Percentiles rank a stretch among this genome's conserved stretches.
phyloP scores from a whole-genome alignment of 257 asterid species.

The Avicennia marina region DNA sequence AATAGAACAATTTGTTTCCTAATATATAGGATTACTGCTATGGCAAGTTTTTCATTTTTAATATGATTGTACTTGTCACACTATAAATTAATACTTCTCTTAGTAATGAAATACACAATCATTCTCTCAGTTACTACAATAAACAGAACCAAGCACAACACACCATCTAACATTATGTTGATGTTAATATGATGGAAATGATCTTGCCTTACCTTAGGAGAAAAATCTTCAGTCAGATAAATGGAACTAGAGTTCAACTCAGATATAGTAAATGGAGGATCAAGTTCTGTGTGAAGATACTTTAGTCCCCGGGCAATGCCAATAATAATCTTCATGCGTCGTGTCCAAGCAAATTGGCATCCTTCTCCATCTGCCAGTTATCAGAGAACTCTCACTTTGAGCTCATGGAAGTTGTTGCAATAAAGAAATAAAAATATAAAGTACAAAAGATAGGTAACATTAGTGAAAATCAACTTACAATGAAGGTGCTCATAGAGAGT shows the following conservation, averaged over 20 bases:
- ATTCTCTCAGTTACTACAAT: too few species aligned
- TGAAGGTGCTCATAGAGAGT: conserved; percentile 94
- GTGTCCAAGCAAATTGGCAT: conserved; percentile 89
- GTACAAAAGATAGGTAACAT: neutral
- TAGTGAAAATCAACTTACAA: conserved; percentile 42
- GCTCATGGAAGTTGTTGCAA: conserved; percentile 4
- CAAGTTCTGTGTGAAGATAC: conserved; percentile 80
- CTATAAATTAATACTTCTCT: too few species aligned
- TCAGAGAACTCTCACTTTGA: neutral
- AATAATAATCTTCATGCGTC: conserved; percentile 80
- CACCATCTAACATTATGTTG: neutral
- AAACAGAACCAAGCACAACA: too few species aligned
- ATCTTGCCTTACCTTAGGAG: conserved; percentile 67
- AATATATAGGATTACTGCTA: too few species aligned
- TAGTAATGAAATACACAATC: too few species aligned
- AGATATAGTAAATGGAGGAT: conserved; percentile 86
- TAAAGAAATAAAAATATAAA: neutral
- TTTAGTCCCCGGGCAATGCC: conserved; percentile 86
- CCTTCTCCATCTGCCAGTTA: conserved; percentile 75
- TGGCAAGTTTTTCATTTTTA: too few species aligned
- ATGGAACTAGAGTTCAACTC: conserved; percentile 74
- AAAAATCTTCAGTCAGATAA: conserved; percentile 91
- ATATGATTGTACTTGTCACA: too few species aligned
- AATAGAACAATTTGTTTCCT: too few species aligned
- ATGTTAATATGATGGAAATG: neutral